Conservation (phyloP, 1,284 basidiomycete genomes). For the Cerioporus squamosus region DNA sequence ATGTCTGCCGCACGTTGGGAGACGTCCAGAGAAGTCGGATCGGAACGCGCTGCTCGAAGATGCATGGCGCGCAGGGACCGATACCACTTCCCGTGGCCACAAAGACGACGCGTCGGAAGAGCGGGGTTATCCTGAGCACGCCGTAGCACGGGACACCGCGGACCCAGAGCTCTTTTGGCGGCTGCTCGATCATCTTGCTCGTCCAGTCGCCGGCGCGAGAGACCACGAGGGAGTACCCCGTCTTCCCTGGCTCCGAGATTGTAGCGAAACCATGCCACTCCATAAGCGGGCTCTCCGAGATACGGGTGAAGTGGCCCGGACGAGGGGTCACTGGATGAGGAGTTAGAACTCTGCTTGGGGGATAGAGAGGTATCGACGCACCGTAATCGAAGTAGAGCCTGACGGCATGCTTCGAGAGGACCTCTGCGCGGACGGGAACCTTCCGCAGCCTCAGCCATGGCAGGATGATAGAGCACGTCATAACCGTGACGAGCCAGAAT, state of each 20-base stretch:
- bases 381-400: constrained; percentile 62
- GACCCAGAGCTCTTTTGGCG: constrained; percentile 59
- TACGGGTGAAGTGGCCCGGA: constrained; percentile 57
- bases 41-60: constrained; percentile 54
- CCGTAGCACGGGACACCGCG: constrained; percentile 63
- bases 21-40: constrained; percentile 64
- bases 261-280: constrained; percentile 71
- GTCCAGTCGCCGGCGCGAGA: constrained; percentile 69
- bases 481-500: constrained; percentile 58
- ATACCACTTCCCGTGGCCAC: constrained; percentile 68
- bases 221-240: constrained; percentile 61
- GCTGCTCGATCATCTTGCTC: constrained; percentile 51
- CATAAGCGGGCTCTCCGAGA: constrained; percentile 55
- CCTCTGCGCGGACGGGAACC: constrained; percentile 54
- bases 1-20: constrained; percentile 61
- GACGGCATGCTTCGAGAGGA: constrained; percentile 60
- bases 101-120: constrained; percentile 62
- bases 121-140: constrained; percentile 57
- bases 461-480: constrained; percentile 56
- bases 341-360: not conserved
- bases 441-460: constrained; percentile 60
- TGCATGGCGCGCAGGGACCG: constrained; percentile 59
- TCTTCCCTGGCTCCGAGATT: constrained; percentile 52
- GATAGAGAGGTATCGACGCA: constrained; percentile 20
- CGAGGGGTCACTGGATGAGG: constrained; percentile 44